Evolutionary conservation across 768 basidiomycete species (phyloP), one percentile per base, ranked within the genome.

Genomic region (Kwoniella heveanensis): DNA sequence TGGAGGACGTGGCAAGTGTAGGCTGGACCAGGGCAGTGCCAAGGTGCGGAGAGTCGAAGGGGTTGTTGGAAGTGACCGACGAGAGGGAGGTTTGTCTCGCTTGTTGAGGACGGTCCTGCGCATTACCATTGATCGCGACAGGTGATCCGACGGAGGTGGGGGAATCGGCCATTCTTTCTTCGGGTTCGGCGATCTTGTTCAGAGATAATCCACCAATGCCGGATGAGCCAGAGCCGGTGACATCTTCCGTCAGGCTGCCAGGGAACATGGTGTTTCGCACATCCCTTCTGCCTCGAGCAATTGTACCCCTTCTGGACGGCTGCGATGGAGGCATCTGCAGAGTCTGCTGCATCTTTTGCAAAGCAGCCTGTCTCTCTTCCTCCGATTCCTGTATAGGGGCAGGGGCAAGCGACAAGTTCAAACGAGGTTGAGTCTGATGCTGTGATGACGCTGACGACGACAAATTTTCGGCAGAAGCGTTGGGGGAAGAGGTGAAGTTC

Each of bases 211-310:
- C 57, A 54, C 51, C 54, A 22, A 51, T 32, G 39, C 48, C 62
- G 26, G 52, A 32, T 46, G 73, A 72, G 13, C 70, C 58, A 44
- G 39, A 7, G 19, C 39, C 39, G 8, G 17, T 44, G 27, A 76
- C 76, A 32, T 79, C 57, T 7, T 53, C 62, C 19, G 50, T 39
- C 2, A 58, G 19, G 21, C 57, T 36, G 36, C 61, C 64, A 22
- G 60, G 73, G 65, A 76, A 79, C 72, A 77, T 81, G 12, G 81
- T 79, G 57, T 81, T 78, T n/a, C 81, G 70, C 19, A 81, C 80
- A 62, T 80, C 80, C 27, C 82, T 66, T 27, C 80, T 65, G 17
- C 80, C 82, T 37, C 82, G 67, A 1, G 80, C 80, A 27, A 78
- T 60, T 12, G 78, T 75, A 44, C 65, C 25, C 57, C 77, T 57